phyloP scores from a whole-genome alignment of 2,329 filamentous ascomycete genomes.

The Fusarium domesticum region DNA sequence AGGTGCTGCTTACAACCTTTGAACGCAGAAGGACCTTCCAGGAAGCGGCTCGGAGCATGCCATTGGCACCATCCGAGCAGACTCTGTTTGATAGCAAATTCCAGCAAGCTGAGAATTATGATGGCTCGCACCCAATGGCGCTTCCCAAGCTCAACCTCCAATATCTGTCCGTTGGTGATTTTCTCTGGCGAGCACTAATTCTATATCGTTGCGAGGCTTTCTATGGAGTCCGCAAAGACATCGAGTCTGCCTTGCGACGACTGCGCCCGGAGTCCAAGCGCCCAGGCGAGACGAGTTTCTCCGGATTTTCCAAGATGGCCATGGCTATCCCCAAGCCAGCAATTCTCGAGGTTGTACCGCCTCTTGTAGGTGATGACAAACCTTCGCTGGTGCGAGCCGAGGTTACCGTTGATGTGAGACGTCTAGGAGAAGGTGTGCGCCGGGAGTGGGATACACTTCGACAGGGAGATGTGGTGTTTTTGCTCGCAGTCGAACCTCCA shows the following conservation, averaged over 20 bases:
- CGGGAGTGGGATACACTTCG: conserved; percentile 88
- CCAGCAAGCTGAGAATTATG: conserved; percentile 78
- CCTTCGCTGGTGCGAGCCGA: conserved; percentile 87
- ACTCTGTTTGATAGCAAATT: conserved; percentile 76
- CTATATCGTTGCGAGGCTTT: conserved; percentile 89
- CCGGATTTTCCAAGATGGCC: conserved; percentile 89
- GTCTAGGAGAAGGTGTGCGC: conserved; percentile 70
- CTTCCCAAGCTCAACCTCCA: conserved; percentile 94
- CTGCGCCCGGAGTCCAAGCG: conserved; percentile 66
- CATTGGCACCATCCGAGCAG: conserved; percentile 79
- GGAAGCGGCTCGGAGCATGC: conserved; percentile 68
- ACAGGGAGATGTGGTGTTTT: conserved; percentile 84
- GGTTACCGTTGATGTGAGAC: conserved; percentile 77
- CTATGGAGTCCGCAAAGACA: conserved; percentile 87
- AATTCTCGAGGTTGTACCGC: conserved; percentile 79
- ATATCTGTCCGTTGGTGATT: conserved; percentile 91
- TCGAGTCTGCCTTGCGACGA: conserved; percentile 77
- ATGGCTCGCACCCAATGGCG: conserved; percentile 81
- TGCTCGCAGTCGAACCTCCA: conserved; percentile 70
- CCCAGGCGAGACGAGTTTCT: conserved; percentile 68
- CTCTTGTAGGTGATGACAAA: conserved; percentile 76
- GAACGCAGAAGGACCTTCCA: conserved; percentile 81
- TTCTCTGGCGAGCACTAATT: conserved; percentile 91
- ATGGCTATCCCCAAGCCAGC: conserved; percentile 81
- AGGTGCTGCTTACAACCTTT: conserved; percentile 71